Conservation (phyloP, 805 yeast species). For the Ogataea pignaliae region DNA sequence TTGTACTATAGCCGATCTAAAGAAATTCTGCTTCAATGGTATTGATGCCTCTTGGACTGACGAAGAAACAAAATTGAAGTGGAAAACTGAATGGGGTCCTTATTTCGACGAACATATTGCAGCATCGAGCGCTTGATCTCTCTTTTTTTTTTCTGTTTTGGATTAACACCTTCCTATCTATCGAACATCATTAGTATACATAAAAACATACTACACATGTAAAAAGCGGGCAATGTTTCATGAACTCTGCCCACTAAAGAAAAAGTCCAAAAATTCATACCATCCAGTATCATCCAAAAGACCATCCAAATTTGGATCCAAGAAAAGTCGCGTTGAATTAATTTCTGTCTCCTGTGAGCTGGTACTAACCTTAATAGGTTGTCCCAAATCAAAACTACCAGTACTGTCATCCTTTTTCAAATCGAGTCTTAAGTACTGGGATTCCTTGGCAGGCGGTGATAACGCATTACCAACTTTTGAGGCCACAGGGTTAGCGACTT, state of each 20-base stretch:
- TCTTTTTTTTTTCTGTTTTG: too few relatives aligned
- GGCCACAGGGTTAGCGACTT: conserved; percentile 12
- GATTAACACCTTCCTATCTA: too few relatives aligned
- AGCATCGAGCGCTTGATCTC: too few relatives aligned
- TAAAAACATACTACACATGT: too few relatives aligned
- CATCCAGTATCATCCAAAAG: conserved; percentile 26
- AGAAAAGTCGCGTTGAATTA: neutral
- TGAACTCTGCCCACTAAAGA: conserved; percentile 13
- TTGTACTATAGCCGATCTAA: conserved; percentile 19
- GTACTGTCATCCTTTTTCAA: neutral
- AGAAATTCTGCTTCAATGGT: conserved; percentile 22
- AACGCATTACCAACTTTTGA: conserved; percentile 1
- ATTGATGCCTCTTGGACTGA: conserved; percentile 28
- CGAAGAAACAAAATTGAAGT: conserved; percentile 13
- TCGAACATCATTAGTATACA: too few relatives aligned
- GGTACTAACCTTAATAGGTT: neutral
- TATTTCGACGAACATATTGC: conserved; percentile 7
- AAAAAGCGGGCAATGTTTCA: too few relatives aligned
- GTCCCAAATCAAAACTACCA: neutral
- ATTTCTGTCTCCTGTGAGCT: neutral
- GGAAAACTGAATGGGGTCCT: conserved; percentile 15
- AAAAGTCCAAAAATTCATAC: conserved; percentile 24
- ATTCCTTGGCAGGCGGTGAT: conserved; percentile 7
- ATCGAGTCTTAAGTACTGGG: conserved; percentile 17
- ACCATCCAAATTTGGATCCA: conserved; percentile 3